phyloP scores from a whole-genome alignment of 495 filamentous ascomycete species.

The Friedmanniomyces simplex region DNA sequence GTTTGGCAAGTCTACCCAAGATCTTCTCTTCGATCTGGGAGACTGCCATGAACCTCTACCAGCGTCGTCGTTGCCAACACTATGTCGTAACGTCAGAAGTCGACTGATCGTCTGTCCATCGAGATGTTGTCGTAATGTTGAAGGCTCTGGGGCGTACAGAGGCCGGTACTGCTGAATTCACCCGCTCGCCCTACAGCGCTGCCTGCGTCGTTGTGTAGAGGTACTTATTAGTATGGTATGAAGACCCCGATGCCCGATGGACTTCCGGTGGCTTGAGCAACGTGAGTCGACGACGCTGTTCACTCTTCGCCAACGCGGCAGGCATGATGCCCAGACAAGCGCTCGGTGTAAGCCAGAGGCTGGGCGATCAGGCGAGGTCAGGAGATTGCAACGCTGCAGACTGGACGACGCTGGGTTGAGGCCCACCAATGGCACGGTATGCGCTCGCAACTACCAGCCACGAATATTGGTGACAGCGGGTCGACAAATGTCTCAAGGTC shows the following conservation, averaged over 20 bases:
- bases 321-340: background rate
- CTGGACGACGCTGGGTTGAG: background rate
- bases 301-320: background rate
- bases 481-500: background rate
- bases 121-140: background rate
- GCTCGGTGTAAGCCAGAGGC: background rate
- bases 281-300: background rate
- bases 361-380: background rate
- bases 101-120: too few species aligned
- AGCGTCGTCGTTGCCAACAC: background rate
- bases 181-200: too few species aligned
- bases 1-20: constrained; percentile 72
- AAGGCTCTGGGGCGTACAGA: too few species aligned
- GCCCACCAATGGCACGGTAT: background rate
- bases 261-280: too few species aligned
- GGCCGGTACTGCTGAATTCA: too few species aligned
- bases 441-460: background rate
- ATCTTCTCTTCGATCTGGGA: constrained; percentile 96
- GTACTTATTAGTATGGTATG: too few species aligned
- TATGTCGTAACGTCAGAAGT: background rate
- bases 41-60: constrained; percentile 59
- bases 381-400: background rate
- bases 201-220: too few species aligned
- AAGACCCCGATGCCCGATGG: too few species aligned
- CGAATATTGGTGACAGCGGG: background rate